Percentiles rank a stretch among this genome's conserved stretches.
phyloP scores from a whole-genome alignment of 306 rosid genomes.

The Cucumis melo region DNA sequence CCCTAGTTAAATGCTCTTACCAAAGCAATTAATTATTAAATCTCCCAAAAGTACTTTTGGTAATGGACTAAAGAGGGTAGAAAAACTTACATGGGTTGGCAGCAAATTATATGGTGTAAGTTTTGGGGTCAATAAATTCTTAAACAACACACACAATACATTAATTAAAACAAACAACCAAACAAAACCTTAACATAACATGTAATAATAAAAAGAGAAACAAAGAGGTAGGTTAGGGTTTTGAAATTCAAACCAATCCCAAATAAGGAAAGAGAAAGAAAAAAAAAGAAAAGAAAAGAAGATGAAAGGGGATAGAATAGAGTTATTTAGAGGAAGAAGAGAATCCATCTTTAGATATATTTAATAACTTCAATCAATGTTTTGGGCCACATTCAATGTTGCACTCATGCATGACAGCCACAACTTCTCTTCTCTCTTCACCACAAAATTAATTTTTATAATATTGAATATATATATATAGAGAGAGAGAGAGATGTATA shows the following conservation, averaged over 20 bases:
- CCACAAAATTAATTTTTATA: neutral
- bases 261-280: neutral
- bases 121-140: neutral
- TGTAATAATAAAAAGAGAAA: neutral
- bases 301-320: neutral
- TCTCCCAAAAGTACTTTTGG: neutral
- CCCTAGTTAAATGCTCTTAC: too few relatives aligned
- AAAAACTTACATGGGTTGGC: neutral
- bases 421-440: neutral
- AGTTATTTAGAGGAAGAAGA: neutral
- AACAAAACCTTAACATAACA: neutral
- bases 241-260: neutral
- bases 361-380: neutral
- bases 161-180: neutral
- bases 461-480: neutral
- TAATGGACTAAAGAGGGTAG: neutral
- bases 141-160: neutral
- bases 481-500: too few relatives aligned
- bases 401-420: conserved; percentile 2
- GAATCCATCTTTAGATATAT: neutral
- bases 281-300: too few relatives aligned
- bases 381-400: neutral
- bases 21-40: too few relatives aligned
- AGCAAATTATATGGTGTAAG: neutral
- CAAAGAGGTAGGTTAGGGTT: neutral